Evolutionary conservation across 2,329 filamentous ascomycete genomes (phyloP).

Genomic region (Periglandula ipomoeae): DNA sequence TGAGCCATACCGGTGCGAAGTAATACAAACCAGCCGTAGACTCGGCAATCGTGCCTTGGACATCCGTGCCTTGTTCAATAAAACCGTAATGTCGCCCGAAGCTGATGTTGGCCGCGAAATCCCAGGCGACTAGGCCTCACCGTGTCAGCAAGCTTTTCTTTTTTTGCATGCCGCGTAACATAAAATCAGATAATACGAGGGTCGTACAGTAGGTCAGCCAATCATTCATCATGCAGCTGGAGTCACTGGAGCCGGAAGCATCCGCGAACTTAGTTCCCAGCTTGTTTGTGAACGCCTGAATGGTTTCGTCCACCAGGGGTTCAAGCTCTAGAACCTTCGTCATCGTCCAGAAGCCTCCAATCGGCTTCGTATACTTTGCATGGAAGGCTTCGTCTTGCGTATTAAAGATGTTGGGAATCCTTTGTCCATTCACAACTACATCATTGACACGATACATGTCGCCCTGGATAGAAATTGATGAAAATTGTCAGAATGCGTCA

Average conservation of each 20-base stretch:
- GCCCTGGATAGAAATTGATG: slow-evolving; percentile 4
- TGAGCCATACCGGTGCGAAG: slow-evolving; percentile 15
- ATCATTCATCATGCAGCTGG: slow-evolving; percentile 12
- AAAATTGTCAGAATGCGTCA: neutral
- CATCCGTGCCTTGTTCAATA: slow-evolving; percentile 26
- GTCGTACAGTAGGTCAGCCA: slow-evolving; percentile 12
- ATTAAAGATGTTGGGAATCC: slow-evolving; percentile 14
- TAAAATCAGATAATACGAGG: neutral
- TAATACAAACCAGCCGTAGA: slow-evolving; percentile 21
- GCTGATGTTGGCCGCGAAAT: slow-evolving; percentile 30
- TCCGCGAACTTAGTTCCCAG: slow-evolving; percentile 9
- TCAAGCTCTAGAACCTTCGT: slow-evolving; percentile 12
- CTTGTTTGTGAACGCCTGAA: slow-evolving; percentile 5
- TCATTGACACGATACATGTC: slow-evolving; percentile 14
- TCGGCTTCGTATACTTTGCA: slow-evolving; percentile 9
- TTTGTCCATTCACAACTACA: slow-evolving; percentile 9
- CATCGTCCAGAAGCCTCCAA: slow-evolving; percentile 11
- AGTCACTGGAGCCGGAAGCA: neutral
- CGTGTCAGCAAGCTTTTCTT: neutral
- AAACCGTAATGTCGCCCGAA: slow-evolving; percentile 33
- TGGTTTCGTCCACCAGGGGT: slow-evolving; percentile 12
- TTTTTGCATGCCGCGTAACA: neutral
- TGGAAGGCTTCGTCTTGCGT: slow-evolving; percentile 12
- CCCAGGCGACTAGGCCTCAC: slow-evolving; percentile 22
- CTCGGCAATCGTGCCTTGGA: slow-evolving; percentile 25